phyloP scores from a whole-genome alignment of 345 rosid genomes.

The Euphorbia lathyris region DNA sequence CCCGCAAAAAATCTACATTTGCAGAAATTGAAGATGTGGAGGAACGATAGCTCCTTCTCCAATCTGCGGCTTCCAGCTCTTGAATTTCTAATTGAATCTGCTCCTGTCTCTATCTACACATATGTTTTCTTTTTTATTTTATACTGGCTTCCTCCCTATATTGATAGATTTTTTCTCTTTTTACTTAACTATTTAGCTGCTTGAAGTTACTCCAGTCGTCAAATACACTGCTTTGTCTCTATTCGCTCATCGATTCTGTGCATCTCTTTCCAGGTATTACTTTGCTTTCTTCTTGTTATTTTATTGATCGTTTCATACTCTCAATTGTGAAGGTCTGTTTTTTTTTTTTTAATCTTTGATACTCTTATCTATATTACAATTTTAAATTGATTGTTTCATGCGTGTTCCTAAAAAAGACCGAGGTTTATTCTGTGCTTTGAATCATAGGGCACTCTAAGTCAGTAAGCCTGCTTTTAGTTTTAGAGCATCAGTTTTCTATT shows the following conservation, averaged over 20 bases:
- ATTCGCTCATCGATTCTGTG: slow-evolving; percentile 59
- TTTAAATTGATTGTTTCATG: not conserved
- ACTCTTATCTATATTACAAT: not conserved
- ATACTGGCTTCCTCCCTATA: not conserved
- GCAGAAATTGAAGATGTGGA: not conserved
- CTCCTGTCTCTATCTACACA: slow-evolving; percentile 27
- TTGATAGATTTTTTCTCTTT: not conserved
- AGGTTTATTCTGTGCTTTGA: not conserved
- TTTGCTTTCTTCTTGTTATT: no score
- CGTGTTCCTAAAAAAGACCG: not conserved
- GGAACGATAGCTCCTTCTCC: not conserved
- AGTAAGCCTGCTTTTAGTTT: not conserved
- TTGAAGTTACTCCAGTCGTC: slow-evolving; percentile 52
- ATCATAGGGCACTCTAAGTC: not conserved
- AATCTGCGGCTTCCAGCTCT: slow-evolving; percentile 17
- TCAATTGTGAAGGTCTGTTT: not conserved
- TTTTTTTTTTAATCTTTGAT: not conserved
- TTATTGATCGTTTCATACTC: not conserved
- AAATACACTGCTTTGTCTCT: slow-evolving; percentile 71
- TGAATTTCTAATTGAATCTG: slow-evolving; percentile 46
- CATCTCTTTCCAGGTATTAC: slow-evolving; percentile 42
- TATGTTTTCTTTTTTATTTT: not conserved
- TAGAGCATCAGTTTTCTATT: not conserved
- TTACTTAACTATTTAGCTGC: slow-evolving; percentile 34
- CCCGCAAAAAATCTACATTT: not conserved